A percentile compares a stretch with the other conserved stretches of the same genome.
phyloP scores from a whole-genome alignment of 805 yeast genomes.

The Yarrowia hollandica region DNA sequence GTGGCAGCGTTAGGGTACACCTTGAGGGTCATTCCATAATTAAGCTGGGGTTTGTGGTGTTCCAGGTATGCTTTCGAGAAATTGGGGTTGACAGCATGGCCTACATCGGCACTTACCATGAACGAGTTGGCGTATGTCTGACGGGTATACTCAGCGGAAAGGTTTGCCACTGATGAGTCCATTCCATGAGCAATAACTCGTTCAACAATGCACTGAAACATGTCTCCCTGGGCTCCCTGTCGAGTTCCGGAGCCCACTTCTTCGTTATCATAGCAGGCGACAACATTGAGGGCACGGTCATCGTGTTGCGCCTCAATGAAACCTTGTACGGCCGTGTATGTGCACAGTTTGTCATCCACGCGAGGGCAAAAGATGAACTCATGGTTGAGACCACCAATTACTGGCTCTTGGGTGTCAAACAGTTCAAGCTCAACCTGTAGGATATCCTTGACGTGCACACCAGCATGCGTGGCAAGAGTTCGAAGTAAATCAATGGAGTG shows the following conservation, averaged over 20 bases:
- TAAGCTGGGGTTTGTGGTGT: slow-evolving; percentile 76
- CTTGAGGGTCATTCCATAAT: slow-evolving; percentile 69
- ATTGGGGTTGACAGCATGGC: slow-evolving; percentile 79
- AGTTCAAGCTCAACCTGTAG: slow-evolving; percentile 73
- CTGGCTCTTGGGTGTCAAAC: slow-evolving; percentile 78
- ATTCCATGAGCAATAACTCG: slow-evolving; percentile 42
- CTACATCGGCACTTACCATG: slow-evolving; percentile 80
- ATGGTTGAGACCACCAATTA: slow-evolving; percentile 70
- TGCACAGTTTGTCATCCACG: slow-evolving; percentile 80
- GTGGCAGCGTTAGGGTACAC: slow-evolving; percentile 78
- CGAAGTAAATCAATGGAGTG: slow-evolving; percentile 70
- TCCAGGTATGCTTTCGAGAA: slow-evolving; percentile 59
- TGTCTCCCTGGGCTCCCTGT: slow-evolving; percentile 80
- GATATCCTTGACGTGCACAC: slow-evolving; percentile 59
- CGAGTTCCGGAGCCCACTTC: slow-evolving; percentile 80
- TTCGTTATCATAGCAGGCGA: slow-evolving; percentile 75
- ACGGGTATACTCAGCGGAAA: slow-evolving; percentile 41
- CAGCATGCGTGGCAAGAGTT: slow-evolving; percentile 63
- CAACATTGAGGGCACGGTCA: slow-evolving; percentile 46
- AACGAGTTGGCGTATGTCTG: slow-evolving; percentile 69
- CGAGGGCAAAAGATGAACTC: slow-evolving; percentile 83
- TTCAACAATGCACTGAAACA: slow-evolving; percentile 62
- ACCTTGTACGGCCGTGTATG: slow-evolving; percentile 65
- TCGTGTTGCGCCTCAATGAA: slow-evolving; percentile 44
- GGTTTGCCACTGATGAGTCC: slow-evolving; percentile 36